Conservation (phyloP, 306 rosid species). For the Vicia villosa region DNA sequence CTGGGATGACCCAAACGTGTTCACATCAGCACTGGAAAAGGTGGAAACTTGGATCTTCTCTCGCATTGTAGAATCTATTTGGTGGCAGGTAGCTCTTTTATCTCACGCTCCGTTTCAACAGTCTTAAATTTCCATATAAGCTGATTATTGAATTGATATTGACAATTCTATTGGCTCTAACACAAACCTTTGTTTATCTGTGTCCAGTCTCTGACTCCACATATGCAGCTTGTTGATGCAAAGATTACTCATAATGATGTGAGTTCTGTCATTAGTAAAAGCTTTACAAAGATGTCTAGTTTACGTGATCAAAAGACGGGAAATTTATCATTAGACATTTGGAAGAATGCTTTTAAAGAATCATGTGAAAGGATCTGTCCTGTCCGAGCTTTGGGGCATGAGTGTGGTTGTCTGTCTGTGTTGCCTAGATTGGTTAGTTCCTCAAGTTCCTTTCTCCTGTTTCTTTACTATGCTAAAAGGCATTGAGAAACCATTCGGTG, state of each 20-base stretch:
- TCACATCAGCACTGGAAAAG: constrained; percentile 73
- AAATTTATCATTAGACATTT: constrained; percentile 70
- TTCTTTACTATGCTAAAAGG: background rate
- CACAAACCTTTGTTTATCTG: constrained; percentile 23
- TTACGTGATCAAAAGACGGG: constrained; percentile 67
- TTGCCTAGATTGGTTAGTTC: constrained; percentile 78
- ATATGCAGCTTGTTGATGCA: constrained; percentile 73
- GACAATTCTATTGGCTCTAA: constrained; percentile 33
- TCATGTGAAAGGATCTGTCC: constrained; percentile 92
- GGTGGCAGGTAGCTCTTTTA: constrained; percentile 87
- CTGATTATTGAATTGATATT: constrained; percentile 18
- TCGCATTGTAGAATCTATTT: constrained; percentile 87
- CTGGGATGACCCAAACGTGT: constrained; percentile 68
- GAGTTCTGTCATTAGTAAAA: constrained; percentile 48
- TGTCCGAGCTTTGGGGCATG: constrained; percentile 91
- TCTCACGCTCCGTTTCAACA: constrained; percentile 5
- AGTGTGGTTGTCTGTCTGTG: constrained; percentile 92
- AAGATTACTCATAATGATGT: constrained; percentile 41
- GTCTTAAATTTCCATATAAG: constrained; percentile 6
- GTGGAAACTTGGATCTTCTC: constrained; percentile 94
- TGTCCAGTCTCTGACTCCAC: constrained; percentile 86
- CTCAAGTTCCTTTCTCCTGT: constrained; percentile 18
- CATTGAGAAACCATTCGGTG: background rate
- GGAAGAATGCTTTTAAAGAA: constrained; percentile 92
- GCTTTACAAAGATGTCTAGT: constrained; percentile 49